A percentile compares a stretch with the other conserved stretches of the same genome.
phyloP scores from a whole-genome alignment of 192 early-diverging fungal genomes.

The Chytriomyces confervae region DNA sequence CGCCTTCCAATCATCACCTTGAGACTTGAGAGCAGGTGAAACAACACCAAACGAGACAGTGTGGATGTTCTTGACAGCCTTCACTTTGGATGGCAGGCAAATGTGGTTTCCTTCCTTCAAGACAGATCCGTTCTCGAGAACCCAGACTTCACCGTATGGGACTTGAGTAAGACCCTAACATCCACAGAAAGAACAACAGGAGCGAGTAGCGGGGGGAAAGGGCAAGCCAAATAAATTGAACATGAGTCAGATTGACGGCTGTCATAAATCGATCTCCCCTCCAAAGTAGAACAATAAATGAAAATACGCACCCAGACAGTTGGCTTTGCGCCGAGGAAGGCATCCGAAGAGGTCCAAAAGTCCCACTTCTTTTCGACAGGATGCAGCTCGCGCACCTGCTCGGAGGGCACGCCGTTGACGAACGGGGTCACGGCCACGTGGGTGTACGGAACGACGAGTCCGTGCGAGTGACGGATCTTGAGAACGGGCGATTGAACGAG shows the following conservation, averaged over 20 bases:
- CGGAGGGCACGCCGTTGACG: constrained; percentile 56
- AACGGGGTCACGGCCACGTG: constrained; percentile 52
- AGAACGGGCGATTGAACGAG: background rate
- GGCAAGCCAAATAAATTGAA: no score
- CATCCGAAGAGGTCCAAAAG: constrained; percentile 62
- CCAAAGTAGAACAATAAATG: constrained; percentile 23
- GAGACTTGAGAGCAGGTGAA: constrained; percentile 40
- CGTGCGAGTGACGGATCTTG: constrained; percentile 44
- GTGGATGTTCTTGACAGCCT: constrained; percentile 53
- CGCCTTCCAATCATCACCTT: constrained; percentile 31
- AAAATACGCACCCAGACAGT: constrained; percentile 39
- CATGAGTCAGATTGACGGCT: background rate
- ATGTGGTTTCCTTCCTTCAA: constrained; percentile 49
- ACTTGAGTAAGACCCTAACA: constrained; percentile 50
- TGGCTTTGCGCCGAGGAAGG: constrained; percentile 50
- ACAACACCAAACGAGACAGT: constrained; percentile 54
- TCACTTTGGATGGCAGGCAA: constrained; percentile 54
- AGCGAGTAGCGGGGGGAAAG: no score
- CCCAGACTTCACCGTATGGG: constrained; percentile 58
- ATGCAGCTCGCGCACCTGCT: constrained; percentile 55
- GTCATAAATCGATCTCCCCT: background rate
- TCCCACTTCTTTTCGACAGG: constrained; percentile 60
- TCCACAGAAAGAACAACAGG: no score
- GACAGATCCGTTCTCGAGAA: constrained; percentile 49
- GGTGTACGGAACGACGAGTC: constrained; percentile 56